Conservation (phyloP, 768 basidiomycete genomes). For the Punctularia strigosozonata region DNA sequence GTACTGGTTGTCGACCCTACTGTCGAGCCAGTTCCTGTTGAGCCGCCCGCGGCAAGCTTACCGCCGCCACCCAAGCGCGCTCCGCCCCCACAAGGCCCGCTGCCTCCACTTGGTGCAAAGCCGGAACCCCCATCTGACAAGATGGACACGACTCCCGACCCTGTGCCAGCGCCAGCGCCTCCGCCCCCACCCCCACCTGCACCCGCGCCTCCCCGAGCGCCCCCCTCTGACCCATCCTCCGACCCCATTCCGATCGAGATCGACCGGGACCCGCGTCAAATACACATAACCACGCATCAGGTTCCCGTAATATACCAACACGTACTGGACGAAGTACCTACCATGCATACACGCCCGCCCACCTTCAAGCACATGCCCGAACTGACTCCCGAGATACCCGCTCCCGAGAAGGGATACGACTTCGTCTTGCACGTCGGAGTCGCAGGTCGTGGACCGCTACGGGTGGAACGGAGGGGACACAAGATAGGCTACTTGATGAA, state of each 20-base stretch:
- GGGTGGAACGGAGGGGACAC: constrained; percentile 56
- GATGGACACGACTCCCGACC: too few species aligned
- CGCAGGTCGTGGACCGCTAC: constrained; percentile 48
- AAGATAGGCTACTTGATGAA: constrained; percentile 61
- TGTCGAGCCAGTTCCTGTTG: constrained; percentile 14
- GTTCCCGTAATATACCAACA: constrained; percentile 49
- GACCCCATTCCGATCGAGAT: too few species aligned
- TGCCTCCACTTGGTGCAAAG: constrained; percentile 2
- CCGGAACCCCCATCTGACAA: too few species aligned
- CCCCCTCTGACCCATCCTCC: too few species aligned
- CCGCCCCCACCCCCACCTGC: too few species aligned
- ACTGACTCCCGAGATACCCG: constrained; percentile 27
- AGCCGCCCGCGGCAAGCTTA: constrained; percentile 11
- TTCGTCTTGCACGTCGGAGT: constrained; percentile 64
- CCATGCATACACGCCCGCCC: constrained; percentile 51
- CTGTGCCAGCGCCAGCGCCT: too few species aligned
- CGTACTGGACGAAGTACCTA: constrained; percentile 42
- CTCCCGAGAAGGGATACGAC: constrained; percentile 42
- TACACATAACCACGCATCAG: constrained; percentile 48
- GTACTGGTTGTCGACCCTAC: constrained; percentile 31
- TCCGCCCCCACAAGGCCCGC: too few species aligned
- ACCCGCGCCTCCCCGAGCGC: too few species aligned
- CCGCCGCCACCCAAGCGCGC: constrained; percentile 5
- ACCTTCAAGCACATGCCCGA: constrained; percentile 24
- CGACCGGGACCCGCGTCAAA: constrained; percentile 22